Evolutionary conservation across 1,284 basidiomycete genomes (phyloP).

Genomic region (Pholiota adiposa): DNA sequence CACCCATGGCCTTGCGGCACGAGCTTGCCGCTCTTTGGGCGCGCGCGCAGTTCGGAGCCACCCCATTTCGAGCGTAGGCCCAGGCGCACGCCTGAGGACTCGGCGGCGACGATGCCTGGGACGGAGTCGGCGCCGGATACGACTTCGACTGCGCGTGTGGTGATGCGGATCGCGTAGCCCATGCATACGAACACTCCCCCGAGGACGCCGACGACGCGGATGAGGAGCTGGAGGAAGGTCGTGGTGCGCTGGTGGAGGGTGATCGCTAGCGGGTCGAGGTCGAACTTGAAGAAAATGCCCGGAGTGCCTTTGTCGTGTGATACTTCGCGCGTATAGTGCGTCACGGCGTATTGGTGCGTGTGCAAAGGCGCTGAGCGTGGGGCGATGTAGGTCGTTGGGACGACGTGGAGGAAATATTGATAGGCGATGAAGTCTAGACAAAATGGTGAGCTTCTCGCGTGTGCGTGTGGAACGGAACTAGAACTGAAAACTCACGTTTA

Average conservation of each 20-base stretch:
- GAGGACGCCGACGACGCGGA: slow-evolving; percentile 81
- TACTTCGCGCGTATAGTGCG: slow-evolving; percentile 85
- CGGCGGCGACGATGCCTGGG: slow-evolving; percentile 64
- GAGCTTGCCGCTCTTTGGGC: slow-evolving; percentile 33
- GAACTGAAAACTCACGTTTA: slow-evolving; percentile 63
- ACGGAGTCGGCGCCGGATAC: slow-evolving; percentile 65
- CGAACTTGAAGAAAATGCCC: slow-evolving; percentile 97
- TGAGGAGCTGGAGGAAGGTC: slow-evolving; percentile 78
- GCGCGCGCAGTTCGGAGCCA: slow-evolving; percentile 41
- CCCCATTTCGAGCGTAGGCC: slow-evolving; percentile 50
- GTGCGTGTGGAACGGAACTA: background rate
- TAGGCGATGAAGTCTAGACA: slow-evolving; percentile 87
- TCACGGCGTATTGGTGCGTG: slow-evolving; percentile 96
- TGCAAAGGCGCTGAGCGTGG: slow-evolving; percentile 62
- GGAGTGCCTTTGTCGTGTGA: slow-evolving; percentile 83
- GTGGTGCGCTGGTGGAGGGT: slow-evolving; percentile 89
- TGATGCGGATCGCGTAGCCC: slow-evolving; percentile 75
- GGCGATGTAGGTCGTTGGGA: slow-evolving; percentile 91
- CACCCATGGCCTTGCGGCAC: slow-evolving; percentile 37
- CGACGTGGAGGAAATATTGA: slow-evolving; percentile 94
- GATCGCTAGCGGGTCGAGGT: slow-evolving; percentile 89
- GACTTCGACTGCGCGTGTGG: slow-evolving; percentile 65
- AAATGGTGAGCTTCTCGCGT: slow-evolving; percentile 1
- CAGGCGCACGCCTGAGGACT: slow-evolving; percentile 55
- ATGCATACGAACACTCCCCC: slow-evolving; percentile 83